A percentile compares a stretch with the other conserved stretches of the same genome.
These are phyloP conservation scores for Rusavskia elegans DNA, from an alignment of 495 filamentous ascomycete species.

Conservation along the genomic window DNA sequence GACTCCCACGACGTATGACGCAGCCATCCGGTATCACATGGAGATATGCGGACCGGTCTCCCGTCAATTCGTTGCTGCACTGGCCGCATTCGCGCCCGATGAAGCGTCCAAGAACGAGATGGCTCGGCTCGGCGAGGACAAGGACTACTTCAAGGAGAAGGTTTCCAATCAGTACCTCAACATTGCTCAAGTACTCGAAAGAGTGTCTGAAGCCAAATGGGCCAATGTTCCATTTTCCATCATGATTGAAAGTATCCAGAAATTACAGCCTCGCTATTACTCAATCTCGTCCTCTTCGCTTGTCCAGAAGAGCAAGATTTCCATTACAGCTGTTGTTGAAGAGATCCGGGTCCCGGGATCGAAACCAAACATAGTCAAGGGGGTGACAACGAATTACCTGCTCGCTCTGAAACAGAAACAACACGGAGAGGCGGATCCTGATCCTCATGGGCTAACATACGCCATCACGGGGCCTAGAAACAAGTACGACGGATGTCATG, in stretches of 20 bases:
- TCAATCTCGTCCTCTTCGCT: constrained; percentile 95
- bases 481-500: constrained; percentile 91
- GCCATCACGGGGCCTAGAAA: constrained; percentile 81
- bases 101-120: constrained; percentile 74
- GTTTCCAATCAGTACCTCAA: constrained; percentile 73
- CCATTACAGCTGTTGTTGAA: constrained; percentile 92
- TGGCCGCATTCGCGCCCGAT: constrained; percentile 82
- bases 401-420: constrained; percentile 95
- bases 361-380: constrained; percentile 60
- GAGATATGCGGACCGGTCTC: constrained; percentile 92
- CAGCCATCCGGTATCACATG: constrained; percentile 88
- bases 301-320: constrained; percentile 84
- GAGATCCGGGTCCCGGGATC: constrained; percentile 60
- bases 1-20: constrained; percentile 91
- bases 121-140: constrained; percentile 75
- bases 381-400: constrained; percentile 95
- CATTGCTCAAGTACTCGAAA: constrained; percentile 75
- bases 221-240: constrained; percentile 78
- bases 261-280: constrained; percentile 96
- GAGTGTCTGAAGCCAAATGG: constrained; percentile 56
- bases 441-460: constrained; percentile 78
- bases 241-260: constrained; percentile 84
- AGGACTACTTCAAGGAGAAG: constrained; percentile 89
- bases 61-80: constrained; percentile 78
- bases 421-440: constrained; percentile 72